Evolutionary conservation across 306 rosid genomes (phyloP), one percentile per base, ranked within the genome.

Genomic region (Abrus pulchellus): DNA sequence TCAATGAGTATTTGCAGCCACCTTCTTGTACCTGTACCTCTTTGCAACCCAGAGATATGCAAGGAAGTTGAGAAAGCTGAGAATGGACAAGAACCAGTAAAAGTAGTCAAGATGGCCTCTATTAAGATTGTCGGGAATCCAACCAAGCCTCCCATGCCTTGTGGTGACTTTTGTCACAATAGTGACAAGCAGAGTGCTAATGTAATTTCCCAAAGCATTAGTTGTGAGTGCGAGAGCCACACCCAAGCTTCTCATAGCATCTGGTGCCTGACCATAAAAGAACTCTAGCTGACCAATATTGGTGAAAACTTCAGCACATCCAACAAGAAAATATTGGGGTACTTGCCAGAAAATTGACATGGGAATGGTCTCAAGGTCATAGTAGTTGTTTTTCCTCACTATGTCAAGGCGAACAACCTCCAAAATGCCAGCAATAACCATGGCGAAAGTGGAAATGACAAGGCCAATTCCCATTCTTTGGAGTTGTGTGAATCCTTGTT

Each of bases 331-430:
- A 78, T 94, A 94, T 72, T 88, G 97, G 0, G 98, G 98, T 1
- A 90, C 89, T 84, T 94, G 97, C 97, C 98, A 92, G 82, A 94
- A 92, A 11, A 94, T 94, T 7, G 98, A 85, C 87, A 94, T 78
- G 40, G 97, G 97, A 40, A 94, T 82, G 52, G 70, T 72, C 72
- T 89, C 28, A 1, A 54, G 82, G 38, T 92, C 92, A 33, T 92
- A 94, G 47, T 85, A 90, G 73, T 86, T 87, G 88, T 92, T 79
- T 27, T 71, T 84, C 12, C 73, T 63, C 1, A 94, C 82, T 7
- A 72, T 60, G 48, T 41, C 27, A 1, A 94, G 97, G 43, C 97
- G 90, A 59, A 56, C 66, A 3, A 92, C 89, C 72, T 92, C 97
- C 87, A 94, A 62, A 29, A 87, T 7, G n/a, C 98, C 98, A 0